A percentile compares a stretch with the other conserved stretches of the same genome.
phyloP scores from a whole-genome alignment of 225 moss, liverwort and hornwort genomes.

The Takakia lepidozioides region DNA sequence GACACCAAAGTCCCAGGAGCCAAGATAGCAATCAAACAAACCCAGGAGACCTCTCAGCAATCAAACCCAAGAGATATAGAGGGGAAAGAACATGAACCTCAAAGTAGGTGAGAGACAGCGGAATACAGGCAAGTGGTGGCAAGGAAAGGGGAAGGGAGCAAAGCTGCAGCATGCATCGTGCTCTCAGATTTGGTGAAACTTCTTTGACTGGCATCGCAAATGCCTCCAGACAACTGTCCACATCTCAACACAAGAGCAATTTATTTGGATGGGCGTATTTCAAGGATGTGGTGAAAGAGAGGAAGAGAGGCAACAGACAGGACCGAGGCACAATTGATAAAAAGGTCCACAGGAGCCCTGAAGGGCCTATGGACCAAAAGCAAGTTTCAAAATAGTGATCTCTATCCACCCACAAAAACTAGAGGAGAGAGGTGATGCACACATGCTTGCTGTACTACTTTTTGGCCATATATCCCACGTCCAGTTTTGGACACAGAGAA shows the following conservation, averaged over 20 bases:
- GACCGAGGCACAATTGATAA: too few relatives aligned
- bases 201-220: slow-evolving; percentile 86
- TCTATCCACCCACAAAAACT: too few relatives aligned
- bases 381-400: too few relatives aligned
- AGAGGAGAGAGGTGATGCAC: too few relatives aligned
- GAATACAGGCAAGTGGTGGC: slow-evolving; percentile 30
- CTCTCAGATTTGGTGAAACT: slow-evolving; percentile 77
- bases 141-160: slow-evolving; percentile 31
- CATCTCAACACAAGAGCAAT: slow-evolving; percentile 4
- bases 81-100: slow-evolving; percentile 43
- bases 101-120: slow-evolving; percentile 65
- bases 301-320: too few relatives aligned
- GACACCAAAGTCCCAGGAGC: background rate
- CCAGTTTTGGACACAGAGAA: too few relatives aligned
- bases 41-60: background rate
- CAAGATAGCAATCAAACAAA: background rate
- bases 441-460: too few relatives aligned
- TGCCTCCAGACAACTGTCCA: slow-evolving; percentile 73
- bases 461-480: too few relatives aligned
- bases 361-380: too few relatives aligned
- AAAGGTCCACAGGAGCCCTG: too few relatives aligned
- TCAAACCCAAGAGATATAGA: background rate
- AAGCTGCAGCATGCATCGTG: slow-evolving; percentile 63
- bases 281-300: too few relatives aligned
- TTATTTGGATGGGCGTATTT: too few relatives aligned